Evolutionary conservation across 208 protist genomes (phyloP), one percentile per base, ranked within the genome.

Genomic region (Crithidia brevicula): DNA sequence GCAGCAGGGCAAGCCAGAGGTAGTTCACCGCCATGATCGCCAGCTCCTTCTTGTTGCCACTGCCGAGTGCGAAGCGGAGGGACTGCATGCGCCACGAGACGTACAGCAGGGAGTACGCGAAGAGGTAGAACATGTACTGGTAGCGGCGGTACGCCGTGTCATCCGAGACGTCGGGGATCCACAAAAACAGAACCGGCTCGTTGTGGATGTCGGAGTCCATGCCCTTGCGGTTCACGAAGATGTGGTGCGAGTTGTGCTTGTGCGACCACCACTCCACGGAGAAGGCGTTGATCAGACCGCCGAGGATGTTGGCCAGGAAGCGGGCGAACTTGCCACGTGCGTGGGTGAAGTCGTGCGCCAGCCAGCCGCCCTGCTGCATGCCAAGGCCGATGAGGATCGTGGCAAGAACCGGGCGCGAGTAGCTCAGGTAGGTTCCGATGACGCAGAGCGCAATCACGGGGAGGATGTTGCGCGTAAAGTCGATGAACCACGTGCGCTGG

Each of bases 161-260:
- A 38, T 91, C 80, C 11, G 75, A 62, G 9, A 77, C 77, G 46
- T 79, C 72, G 4, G 86, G 85, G 7, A 81, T 51, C 84, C 86
- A 92, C 7, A 94, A 71, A 61, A 86, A 91, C 20, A 92, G 54
- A 20, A 89, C 57, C 10, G 84, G 83, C 73, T 92, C 85, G 71
- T 92, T 92, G 72, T 92, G 86, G 58, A 95, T 89, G 70, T 95
- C 89, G 4, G 78, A 56, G 72, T 95, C 89, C 63, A 85, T 57
- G 53, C 70, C 45, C 77, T 89, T 86, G 33, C 85, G 72, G 70
- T 95, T 93, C 6, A 88, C 79, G 67, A 91, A 91, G 22, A 83
- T 47, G 77, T 95, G 89, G 83, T 95, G 89, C n/a, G 59, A 77
- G 71, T 92, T 88, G 81, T 93, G 89, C 70, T 92, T 94, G 64